These are phyloP conservation scores for Bipolaris oryzae DNA, from an alignment of 2,329 filamentous ascomycete species.

Conservation along the genomic window DNA sequence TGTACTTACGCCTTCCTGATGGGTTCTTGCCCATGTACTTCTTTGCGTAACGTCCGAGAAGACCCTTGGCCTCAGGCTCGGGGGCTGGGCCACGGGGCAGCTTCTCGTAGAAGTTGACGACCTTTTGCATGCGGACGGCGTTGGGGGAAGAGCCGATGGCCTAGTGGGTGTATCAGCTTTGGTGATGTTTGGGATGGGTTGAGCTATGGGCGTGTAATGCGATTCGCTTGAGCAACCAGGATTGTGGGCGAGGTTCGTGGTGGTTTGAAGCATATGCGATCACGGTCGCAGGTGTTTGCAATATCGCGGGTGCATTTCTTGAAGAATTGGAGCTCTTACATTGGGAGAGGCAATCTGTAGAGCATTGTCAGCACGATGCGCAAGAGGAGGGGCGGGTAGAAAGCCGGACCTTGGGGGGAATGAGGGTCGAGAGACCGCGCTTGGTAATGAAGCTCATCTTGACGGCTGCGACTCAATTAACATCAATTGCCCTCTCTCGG, in stretches of 20 bases:
- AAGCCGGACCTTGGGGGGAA: constrained; percentile 88
- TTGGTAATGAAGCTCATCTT: constrained; percentile 93
- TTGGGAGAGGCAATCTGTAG: constrained; percentile 78
- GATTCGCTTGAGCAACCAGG: not conserved
- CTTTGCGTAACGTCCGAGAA: constrained; percentile 84
- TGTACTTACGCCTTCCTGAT: constrained; percentile 78
- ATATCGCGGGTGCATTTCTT: constrained; percentile 11
- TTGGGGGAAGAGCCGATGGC: constrained; percentile 93
- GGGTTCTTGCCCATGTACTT: constrained; percentile 94
- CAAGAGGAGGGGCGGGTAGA: constrained; percentile 13
- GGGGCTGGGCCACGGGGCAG: constrained; percentile 92
- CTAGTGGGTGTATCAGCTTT: constrained; percentile 57
- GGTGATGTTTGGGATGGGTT: not conserved
- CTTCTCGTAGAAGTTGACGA: constrained; percentile 98
- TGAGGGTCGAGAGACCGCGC: constrained; percentile 95
- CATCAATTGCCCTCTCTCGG: constrained; percentile 37
- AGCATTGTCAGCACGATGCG: constrained; percentile 46
- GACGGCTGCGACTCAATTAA: constrained; percentile 52
- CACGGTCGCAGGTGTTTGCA: constrained; percentile 17
- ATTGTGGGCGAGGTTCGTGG: constrained; percentile 25
- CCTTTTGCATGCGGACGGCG: constrained; percentile 95
- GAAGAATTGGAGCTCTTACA: constrained; percentile 62
- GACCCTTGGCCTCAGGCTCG: constrained; percentile 78
- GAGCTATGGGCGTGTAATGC: not conserved
- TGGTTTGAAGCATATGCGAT: constrained; percentile 15